Evolutionary conservation across 2,329 filamentous ascomycete genomes (phyloP).

Genomic region (Cercospora zeae-maydis): DNA sequence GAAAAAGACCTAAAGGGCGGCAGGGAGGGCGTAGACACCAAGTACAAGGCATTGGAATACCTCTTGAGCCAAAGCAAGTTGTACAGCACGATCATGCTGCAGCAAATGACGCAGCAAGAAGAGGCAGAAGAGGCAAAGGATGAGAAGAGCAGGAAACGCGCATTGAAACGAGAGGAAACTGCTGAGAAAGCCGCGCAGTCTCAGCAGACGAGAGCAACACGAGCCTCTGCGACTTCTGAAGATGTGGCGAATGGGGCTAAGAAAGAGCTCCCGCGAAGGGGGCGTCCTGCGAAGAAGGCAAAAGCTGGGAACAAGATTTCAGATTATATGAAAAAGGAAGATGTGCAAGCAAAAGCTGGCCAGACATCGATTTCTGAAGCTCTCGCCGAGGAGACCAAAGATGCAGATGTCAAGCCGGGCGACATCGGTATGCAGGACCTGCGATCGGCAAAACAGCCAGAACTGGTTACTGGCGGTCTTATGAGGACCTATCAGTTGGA

Average conservation of each 20-base stretch:
- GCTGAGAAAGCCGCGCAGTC: slow-evolving; percentile 47
- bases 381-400: slow-evolving; percentile 56
- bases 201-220: slow-evolving; percentile 47
- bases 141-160: slow-evolving; percentile 44
- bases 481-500: slow-evolving; percentile 96
- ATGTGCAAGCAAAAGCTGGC: slow-evolving; percentile 52
- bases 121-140: slow-evolving; percentile 47
- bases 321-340: slow-evolving; percentile 59
- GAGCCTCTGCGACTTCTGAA: slow-evolving; percentile 31
- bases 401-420: slow-evolving; percentile 56
- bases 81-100: slow-evolving; percentile 51
- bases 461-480: slow-evolving; percentile 76
- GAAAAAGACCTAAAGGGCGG: slow-evolving; percentile 48
- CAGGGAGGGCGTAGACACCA: slow-evolving; percentile 45
- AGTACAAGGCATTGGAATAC: slow-evolving; percentile 52
- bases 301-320: slow-evolving; percentile 49
- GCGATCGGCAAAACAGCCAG: slow-evolving; percentile 78
- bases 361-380: slow-evolving; percentile 56
- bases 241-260: slow-evolving; percentile 16
- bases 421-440: slow-evolving; percentile 65
- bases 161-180: slow-evolving; percentile 46
- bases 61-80: slow-evolving; percentile 53
- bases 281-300: slow-evolving; percentile 37
- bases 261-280: slow-evolving; percentile 30
- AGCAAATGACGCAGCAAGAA: slow-evolving; percentile 52